Base-by-base conservation (phyloP, 768 basidiomycete genomes). In the Pilatotrama ljubarskyi region DNA sequence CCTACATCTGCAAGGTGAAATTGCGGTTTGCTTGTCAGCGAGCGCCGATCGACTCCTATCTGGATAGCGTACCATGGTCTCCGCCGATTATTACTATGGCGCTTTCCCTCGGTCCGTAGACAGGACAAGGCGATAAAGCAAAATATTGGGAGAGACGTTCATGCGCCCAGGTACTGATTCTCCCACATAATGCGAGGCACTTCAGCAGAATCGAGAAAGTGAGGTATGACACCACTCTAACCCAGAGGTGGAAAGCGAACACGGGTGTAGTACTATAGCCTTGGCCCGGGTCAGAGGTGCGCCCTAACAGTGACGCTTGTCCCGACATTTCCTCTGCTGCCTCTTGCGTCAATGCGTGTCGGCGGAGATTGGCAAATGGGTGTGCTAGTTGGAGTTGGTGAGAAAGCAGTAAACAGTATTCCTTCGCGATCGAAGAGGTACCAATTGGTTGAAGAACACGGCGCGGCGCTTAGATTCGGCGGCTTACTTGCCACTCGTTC, bases 21-120 rank as follows among this genome's bases (percentile, higher is more conserved):
- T 47, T 20, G 32, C 25, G 22, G 49, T 50, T 58, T 55, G 49
- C 35, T 35, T 14, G 46, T 55, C 46, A 64, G 48, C 48, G 26
- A 7, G 51, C 49, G 18, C 7, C 13, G 42, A 43, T 46, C 42
- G 57, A 26, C 61, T 59, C 47, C 50, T 48, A 61, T 49, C 46
- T 60, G 52, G 41, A 14, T 15, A 35, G 40, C 57, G 41, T 5
- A 51, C 72, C 72, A 58, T 68, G 67, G 46, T 73, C 69, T 13
- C 66, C 73, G 32, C 69, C 72, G 22, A 73, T 46, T 42, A 74
- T 65, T 13, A 73, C 61, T 5, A 74, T 55, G 17, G 73, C 73
- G 48, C 73, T 68, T 25, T 70, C 65, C 38, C 66, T 55, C 6
- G 67, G 62, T n/a, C 41, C 62, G 60, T 63, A 68, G 1, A 69